Evolutionary conservation across 768 basidiomycete genomes (phyloP).

Genomic region (Cytidiella melzeri): DNA sequence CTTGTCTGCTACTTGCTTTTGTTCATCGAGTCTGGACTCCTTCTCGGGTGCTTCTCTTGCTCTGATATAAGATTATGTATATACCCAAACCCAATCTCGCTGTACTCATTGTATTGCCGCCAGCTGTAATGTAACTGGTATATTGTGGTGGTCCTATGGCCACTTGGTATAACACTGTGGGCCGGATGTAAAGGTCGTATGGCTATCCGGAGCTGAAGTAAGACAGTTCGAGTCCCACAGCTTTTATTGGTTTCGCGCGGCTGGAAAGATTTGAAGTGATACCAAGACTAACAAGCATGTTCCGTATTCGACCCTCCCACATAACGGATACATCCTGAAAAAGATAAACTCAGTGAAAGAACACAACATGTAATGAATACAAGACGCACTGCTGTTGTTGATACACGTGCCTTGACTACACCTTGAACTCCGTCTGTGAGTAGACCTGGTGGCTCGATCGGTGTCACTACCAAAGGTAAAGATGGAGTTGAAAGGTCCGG

Average conservation of each 20-base stretch:
- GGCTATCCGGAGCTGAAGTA: constrained; percentile 69
- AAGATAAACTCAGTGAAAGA: no score
- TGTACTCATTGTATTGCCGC: constrained; percentile 11
- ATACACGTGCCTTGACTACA: constrained; percentile 85
- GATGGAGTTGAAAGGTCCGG: constrained; percentile 11
- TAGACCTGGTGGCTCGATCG: neutral
- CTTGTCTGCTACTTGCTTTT: constrained; percentile 1
- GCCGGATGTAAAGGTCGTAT: neutral
- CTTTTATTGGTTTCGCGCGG: constrained; percentile 79
- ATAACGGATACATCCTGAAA: constrained; percentile 87
- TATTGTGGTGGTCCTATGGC: neutral
- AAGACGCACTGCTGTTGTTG: constrained; percentile 74
- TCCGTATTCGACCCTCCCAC: constrained; percentile 90
- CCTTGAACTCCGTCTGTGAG: constrained; percentile 45
- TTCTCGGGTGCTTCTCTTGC: constrained; percentile 1
- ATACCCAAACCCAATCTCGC: constrained; percentile 11
- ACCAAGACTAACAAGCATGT: constrained; percentile 85
- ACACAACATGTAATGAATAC: no score
- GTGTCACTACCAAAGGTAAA: constrained; percentile 19
- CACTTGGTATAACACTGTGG: neutral
- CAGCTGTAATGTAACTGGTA: neutral
- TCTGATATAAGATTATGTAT: constrained; percentile 3
- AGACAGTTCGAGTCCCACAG: constrained; percentile 87
- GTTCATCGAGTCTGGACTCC: constrained; percentile 6
- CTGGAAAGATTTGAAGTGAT: constrained; percentile 87